Base-by-base conservation (phyloP, 2,329 filamentous ascomycete genomes). In the Microcyclosporella mali region DNA sequence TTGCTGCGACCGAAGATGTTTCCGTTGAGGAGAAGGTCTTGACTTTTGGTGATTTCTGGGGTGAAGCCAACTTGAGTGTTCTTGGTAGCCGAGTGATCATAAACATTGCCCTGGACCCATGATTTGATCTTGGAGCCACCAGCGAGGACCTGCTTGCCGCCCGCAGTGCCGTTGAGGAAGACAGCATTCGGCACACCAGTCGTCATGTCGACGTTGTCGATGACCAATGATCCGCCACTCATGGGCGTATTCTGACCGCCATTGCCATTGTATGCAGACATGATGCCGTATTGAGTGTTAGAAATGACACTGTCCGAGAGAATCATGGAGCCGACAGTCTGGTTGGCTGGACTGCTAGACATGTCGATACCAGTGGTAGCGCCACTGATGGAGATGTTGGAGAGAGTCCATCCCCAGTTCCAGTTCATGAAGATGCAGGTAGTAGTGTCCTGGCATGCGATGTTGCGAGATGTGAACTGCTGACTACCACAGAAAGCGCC, bases 171-270 rank as follows among this genome's bases (percentile, higher is more conserved):
- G 31, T 81, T 49, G 69, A 71, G 16, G 69, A 61, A 71, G 41
- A 97, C 77, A 25, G 86, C 87, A 17, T 77, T 73, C 6, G 75
- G 72, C 1, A 75, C 72, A 33, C 41, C 85, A 79, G 45, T 44
- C 41, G 79, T 81, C 52, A 95, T 88, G 67, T 95, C 88, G 27
- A 94, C 86, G 55, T 95, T 95, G 68, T 95, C 86, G 9, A 97
- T 66, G 53, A 95, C 76, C 34, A 95, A 75, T 11, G 85, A 87
- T 47, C 86, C 87, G 59, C 88, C 90, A 55, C 85, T 85, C 43
- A 74, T 68, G 16, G 79, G 74, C 44, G 81, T 74, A 42, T 76
- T 79, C 67, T 65, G 4, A 75, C 67, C 54, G 18, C 31, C 29
- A 14, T 44, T 44, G 30, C 41, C 41, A 8, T 36, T 36, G 27